Base-by-base conservation (phyloP, 768 basidiomycete species). In the Gautieria morchelliformis region DNA sequence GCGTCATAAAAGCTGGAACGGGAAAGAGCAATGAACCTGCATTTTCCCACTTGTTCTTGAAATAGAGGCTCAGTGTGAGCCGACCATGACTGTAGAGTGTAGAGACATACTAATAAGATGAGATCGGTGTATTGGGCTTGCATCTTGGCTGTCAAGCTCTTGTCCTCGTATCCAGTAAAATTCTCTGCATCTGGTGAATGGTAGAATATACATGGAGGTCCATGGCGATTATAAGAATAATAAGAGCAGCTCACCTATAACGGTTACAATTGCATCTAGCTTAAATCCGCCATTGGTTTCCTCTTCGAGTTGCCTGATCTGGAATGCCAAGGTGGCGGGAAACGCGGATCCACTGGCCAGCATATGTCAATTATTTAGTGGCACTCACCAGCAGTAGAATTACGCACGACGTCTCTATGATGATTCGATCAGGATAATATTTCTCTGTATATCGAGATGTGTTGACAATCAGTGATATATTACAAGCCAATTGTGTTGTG, bases 121-220 rank as follows among this genome's bases (percentile, higher is more conserved):
- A 94, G 76, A 67, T 97, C 94, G 3, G 93, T 93, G 68, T 95
- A 97, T 65, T 87, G 87, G n/a, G 94, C 89, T 73, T 91, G 85
- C 85, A 95, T 92, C 67, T 82, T 89, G 20, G 93, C 93, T 1
- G 93, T 94, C 0, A 89, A 86, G 7, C 88, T 91, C 0, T 82
- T 86, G 66, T 97, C 94, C 65, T 96, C 93, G 68, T 96, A 96
- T 3, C 93, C 93, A 14, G 73, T 69, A 68, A 97, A 97, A 69
- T 95, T 95, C 70, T 91, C 89, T 0, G 90, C 88, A 66, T 91
- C 89, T 57, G 19, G 32, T 46, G 20, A 10, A 53, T 24, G 9
- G n/a, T 3, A 12, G 24, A 17, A 49, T 6, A 49, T 44, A 9
- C n/a, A n/a, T 44, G 15, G 24, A 49, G 33, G 35, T 9, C 35